Evolutionary conservation across 768 basidiomycete genomes (phyloP).

Genomic region (Lentinula boryana): DNA sequence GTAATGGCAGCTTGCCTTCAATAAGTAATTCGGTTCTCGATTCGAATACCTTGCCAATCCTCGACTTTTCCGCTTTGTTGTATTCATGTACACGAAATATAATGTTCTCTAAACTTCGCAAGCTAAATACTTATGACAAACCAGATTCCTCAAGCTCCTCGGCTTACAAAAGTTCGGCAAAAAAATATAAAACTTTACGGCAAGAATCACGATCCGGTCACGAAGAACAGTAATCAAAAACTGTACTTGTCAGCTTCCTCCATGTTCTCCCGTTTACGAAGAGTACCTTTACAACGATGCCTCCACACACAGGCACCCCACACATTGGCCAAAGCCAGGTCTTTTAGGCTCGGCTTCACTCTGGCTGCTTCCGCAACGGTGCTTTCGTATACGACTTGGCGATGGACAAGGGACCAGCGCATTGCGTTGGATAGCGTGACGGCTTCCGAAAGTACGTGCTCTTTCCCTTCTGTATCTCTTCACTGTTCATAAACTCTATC

Average conservation of each 20-base stretch:
- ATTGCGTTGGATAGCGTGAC: constrained; percentile 43
- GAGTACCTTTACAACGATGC: not conserved
- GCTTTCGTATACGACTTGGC: constrained; percentile 44
- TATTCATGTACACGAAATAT: not conserved
- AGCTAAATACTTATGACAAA: too few species aligned
- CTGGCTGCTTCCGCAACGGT: constrained; percentile 40
- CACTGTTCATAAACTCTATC: not conserved
- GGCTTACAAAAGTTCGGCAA: too few species aligned
- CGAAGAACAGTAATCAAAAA: not conserved
- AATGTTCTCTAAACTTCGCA: too few species aligned
- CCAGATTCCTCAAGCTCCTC: too few species aligned
- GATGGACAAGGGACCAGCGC: constrained; percentile 33
- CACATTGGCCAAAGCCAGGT: not conserved
- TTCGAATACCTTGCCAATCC: too few species aligned
- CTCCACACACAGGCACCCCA: constrained; percentile 1
- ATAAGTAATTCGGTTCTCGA: too few species aligned
- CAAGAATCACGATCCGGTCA: too few species aligned
- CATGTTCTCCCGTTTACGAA: constrained; percentile 4
- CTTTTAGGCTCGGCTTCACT: constrained; percentile 22
- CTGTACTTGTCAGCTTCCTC: not conserved
- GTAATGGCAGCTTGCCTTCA: not conserved
- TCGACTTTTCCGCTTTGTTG: not conserved
- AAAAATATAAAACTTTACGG: not conserved
- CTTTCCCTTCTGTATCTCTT: not conserved
- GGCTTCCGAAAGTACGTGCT: constrained; percentile 17